A percentile compares a stretch with the other conserved stretches of the same genome.
phyloP scores from a whole-genome alignment of 176 grass and related monocot genomes.

The Puccinellia tenuiflora region DNA sequence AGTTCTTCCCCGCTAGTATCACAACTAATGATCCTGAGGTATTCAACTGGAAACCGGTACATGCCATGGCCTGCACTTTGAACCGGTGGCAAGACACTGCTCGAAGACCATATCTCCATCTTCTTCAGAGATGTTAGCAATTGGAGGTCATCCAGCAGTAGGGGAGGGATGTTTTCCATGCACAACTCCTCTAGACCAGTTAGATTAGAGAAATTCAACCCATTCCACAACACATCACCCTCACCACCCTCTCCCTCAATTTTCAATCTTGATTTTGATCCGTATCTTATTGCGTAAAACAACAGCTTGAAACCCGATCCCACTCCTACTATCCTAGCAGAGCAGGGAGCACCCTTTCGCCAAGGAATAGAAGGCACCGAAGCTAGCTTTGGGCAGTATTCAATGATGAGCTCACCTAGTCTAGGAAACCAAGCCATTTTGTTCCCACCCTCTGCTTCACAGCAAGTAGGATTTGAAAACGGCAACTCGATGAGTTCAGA shows the following conservation, averaged over 20 bases:
- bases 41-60: not conserved
- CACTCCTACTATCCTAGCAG: not conserved
- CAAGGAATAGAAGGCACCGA: not conserved
- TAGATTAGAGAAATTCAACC: not conserved
- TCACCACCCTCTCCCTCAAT: rapidly evolving
- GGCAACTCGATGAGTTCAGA: not conserved
- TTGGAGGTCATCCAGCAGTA: not conserved
- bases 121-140: not conserved
- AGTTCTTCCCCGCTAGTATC: not conserved
- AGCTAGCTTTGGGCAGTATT: not conserved
- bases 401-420: not conserved
- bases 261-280: rapidly evolving
- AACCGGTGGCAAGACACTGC: not conserved
- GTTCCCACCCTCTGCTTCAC: not conserved
- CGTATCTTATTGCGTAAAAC: rapidly evolving
- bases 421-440: not conserved
- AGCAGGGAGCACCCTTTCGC: rapidly evolving
- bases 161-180: rapidly evolving
- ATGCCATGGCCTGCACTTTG: not conserved
- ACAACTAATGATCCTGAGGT: rapidly evolving
- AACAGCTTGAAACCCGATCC: rapidly evolving
- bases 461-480: not conserved
- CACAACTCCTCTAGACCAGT: rapidly evolving
- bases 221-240: not conserved
- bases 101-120: rapidly evolving